Evolutionary conservation across 257 asterid genomes (phyloP).

Genomic region (Nicotiana obtusifolia): DNA sequence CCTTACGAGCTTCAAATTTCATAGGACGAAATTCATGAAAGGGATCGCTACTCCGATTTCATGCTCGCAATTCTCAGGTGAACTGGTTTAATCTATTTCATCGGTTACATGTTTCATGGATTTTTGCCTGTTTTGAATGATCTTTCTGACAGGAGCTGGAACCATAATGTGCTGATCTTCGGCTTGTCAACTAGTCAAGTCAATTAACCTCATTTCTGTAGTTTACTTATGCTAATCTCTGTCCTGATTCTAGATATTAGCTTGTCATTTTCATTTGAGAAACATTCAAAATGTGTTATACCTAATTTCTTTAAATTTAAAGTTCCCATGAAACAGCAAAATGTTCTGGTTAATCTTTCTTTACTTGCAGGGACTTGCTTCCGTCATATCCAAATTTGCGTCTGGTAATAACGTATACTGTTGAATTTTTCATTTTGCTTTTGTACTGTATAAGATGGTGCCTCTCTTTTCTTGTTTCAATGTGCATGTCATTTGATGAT

Average conservation of each 20-base stretch:
- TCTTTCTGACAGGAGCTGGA: constrained; percentile 4
- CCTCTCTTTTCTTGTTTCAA: neutral
- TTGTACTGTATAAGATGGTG: neutral
- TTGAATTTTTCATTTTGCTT: neutral
- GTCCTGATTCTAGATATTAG: neutral
- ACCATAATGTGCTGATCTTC: neutral
- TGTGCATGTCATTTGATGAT: constrained; percentile 1
- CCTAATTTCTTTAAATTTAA: neutral
- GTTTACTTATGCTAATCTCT: neutral
- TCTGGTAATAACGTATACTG: constrained; percentile 49
- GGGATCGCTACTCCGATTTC: constrained; percentile 94
- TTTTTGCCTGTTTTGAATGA: neutral
- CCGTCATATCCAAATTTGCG: constrained; percentile 78
- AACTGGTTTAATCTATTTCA: constrained; percentile 18
- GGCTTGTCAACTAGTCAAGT: constrained; percentile 3
- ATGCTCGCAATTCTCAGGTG: constrained; percentile 97
- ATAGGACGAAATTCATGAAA: constrained; percentile 98
- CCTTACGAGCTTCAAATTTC: constrained; percentile 18
- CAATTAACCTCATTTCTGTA: constrained; percentile 5
- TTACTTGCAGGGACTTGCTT: constrained; percentile 73
- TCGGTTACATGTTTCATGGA: neutral
- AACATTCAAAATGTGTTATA: neutral
- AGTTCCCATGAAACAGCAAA: neutral
- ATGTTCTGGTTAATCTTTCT: neutral
- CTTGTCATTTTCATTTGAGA: neutral